Base-by-base conservation (phyloP, 179 eudicot genomes). In the Spinacia oleracea region DNA sequence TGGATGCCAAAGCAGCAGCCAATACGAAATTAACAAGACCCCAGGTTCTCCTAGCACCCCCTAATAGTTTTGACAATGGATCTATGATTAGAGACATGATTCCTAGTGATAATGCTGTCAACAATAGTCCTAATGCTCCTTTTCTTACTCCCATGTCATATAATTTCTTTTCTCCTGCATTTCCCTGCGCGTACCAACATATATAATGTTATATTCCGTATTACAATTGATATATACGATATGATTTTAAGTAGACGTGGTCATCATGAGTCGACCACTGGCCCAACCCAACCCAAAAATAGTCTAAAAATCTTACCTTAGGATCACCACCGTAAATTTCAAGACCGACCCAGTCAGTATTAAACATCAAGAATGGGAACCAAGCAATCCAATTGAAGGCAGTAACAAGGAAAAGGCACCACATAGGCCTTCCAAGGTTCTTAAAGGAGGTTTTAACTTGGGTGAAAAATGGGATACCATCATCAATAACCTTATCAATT, bases 341-440 rank as follows among this genome's bases (percentile, higher is more conserved):
- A 32, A 40, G 83, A 4, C 93, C 93, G 75, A 90, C 89, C 91
- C 93, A 90, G 48, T 90, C 93, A 4, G 93, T 90, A 72, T 88
- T 86, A 77, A 75, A 88, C 82, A 87, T 77, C 59, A 87, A 16
- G 74, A 88, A 90, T 0, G 91, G 90, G 74, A 90, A 90, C 91
- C 91, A 90, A 0, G 84, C 93, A 27, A 85, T 80, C 93, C 91
- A 90, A n/a, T 90, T 90, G 10, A 87, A 71, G 4, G 85, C 83
- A 1, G 91, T 87, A n/a, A 90, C 89, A 4, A 86, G 29, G 59
- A 88, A 75, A 6, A 90, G 80, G 7, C 79, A 65, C 88, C 89
- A 81, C 91, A 90, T 90, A 1, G 93, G 87, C 58, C 50, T 83
- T 0, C 87, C 80, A 20, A 90, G 81, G 59, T 76, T 81, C 69